phyloP scores from a whole-genome alignment of 1,284 basidiomycete species.

The Boletus subluridellus region DNA sequence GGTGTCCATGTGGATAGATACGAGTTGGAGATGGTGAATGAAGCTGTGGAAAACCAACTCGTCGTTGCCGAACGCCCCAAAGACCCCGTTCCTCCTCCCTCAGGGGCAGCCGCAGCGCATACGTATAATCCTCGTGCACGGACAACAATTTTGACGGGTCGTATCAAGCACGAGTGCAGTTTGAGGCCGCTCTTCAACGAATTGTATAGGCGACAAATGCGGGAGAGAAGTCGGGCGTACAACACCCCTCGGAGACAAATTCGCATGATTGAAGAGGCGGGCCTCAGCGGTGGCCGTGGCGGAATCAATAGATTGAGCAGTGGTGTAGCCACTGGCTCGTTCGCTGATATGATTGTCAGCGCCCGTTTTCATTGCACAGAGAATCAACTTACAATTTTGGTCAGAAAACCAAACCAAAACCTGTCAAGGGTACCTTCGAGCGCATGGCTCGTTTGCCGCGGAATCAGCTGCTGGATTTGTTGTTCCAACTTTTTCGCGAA shows the following conservation, averaged over 20 bases:
- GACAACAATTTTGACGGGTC: conserved; percentile 69
- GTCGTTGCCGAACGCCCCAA: conserved; percentile 74
- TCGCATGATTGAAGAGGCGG: conserved; percentile 41
- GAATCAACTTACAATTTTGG: conserved; percentile 2
- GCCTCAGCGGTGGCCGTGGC: conserved; percentile 58
- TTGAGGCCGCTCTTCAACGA: conserved; percentile 62
- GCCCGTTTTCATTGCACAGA: not conserved
- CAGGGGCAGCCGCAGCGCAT: conserved; percentile 38
- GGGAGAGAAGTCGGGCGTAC: conserved; percentile 55
- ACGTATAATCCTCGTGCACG: conserved; percentile 51
- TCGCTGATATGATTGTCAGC: conserved; percentile 62
- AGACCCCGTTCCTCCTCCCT: conserved; percentile 45
- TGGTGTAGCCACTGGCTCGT: conserved; percentile 58
- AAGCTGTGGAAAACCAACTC: conserved; percentile 71
- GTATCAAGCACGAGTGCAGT: conserved; percentile 68
- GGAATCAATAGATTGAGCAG: conserved; percentile 64
- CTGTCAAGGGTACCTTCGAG: conserved; percentile 69
- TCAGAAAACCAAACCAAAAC: conserved; percentile 62
- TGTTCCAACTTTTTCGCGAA: conserved; percentile 79
- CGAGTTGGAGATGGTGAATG: conserved; percentile 75
- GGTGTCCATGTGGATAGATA: conserved; percentile 58
- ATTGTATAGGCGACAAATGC: conserved; percentile 57
- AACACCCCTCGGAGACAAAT: conserved; percentile 61
- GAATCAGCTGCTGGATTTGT: conserved; percentile 83
- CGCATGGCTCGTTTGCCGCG: conserved; percentile 75